Evolutionary conservation across 345 rosid genomes (phyloP).

Genomic region (Bruguiera gymnorhiza): DNA sequence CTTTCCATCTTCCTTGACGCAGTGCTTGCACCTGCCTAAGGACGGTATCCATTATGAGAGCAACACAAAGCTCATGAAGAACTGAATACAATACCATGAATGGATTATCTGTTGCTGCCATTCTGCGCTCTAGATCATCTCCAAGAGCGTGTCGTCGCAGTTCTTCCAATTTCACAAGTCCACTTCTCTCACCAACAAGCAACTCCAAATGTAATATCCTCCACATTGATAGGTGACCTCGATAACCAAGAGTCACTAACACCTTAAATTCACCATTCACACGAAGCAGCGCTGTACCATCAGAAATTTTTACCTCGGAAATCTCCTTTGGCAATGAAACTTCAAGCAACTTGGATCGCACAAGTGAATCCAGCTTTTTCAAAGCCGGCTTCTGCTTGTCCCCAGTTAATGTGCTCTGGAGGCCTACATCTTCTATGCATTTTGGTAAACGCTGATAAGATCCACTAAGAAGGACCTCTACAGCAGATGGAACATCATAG

Average conservation of each 20-base stretch:
- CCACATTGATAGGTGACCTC: slow-evolving; percentile 93
- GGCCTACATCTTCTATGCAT: slow-evolving; percentile 88
- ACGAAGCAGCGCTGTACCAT: slow-evolving; percentile 72
- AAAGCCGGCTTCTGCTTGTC: slow-evolving; percentile 80
- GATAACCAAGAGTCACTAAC: slow-evolving; percentile 94
- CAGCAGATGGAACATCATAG: slow-evolving; percentile 94
- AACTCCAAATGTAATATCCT: slow-evolving; percentile 95
- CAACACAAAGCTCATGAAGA: slow-evolving; percentile 87
- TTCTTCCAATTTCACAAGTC: slow-evolving; percentile 70
- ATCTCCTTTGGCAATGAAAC: slow-evolving; percentile 78
- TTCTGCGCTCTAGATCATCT: slow-evolving; percentile 95
- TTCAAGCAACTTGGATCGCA: slow-evolving; percentile 87
- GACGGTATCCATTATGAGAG: slow-evolving; percentile 93
- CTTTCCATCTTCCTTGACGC: slow-evolving; percentile 94
- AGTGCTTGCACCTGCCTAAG: slow-evolving; percentile 87
- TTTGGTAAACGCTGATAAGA: slow-evolving; percentile 86
- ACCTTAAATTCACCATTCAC: slow-evolving; percentile 93
- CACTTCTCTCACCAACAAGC: slow-evolving; percentile 92
- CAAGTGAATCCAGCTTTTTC: slow-evolving; percentile 81
- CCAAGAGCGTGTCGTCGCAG: slow-evolving; percentile 74
- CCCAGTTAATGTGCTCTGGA: slow-evolving; percentile 65
- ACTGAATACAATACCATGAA: slow-evolving; percentile 65
- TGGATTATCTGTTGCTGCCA: slow-evolving; percentile 88
- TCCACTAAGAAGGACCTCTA: slow-evolving; percentile 80
- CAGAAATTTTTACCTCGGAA: slow-evolving; percentile 75